These are phyloP conservation scores for Diaporthe aspalathi DNA, from an alignment of 2,329 filamentous ascomycete genomes.

Conservation along the genomic window DNA sequence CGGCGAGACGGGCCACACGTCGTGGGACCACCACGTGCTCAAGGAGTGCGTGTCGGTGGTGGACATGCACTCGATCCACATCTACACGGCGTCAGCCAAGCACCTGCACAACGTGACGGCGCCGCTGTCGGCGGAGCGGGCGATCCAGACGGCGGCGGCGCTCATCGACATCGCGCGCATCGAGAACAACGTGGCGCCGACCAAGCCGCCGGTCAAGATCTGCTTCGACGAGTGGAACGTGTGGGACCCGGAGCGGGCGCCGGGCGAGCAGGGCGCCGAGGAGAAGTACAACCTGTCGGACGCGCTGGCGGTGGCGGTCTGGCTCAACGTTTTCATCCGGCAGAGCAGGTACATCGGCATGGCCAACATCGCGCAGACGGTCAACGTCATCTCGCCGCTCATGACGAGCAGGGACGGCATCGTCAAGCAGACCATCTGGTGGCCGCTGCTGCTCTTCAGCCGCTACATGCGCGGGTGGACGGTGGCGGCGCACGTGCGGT, in stretches of 20 bases:
- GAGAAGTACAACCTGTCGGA: constrained; percentile 81
- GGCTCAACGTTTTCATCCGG: constrained; percentile 81
- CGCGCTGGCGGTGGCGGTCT: constrained; percentile 78
- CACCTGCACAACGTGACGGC: constrained; percentile 67
- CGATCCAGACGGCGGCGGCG: constrained; percentile 75
- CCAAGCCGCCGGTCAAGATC: constrained; percentile 73
- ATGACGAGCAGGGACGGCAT: constrained; percentile 76
- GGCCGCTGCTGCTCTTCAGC: constrained; percentile 76
- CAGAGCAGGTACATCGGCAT: constrained; percentile 79
- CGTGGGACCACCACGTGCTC: constrained; percentile 80
- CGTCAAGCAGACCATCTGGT: constrained; percentile 80
- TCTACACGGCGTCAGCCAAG: constrained; percentile 74
- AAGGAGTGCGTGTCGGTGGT: constrained; percentile 75
- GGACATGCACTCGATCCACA: constrained; percentile 85
- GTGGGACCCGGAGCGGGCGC: constrained; percentile 79
- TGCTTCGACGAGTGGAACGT: constrained; percentile 91
- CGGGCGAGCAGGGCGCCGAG: constrained; percentile 78
- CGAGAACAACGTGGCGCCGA: constrained; percentile 70
- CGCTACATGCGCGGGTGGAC: constrained; percentile 80
- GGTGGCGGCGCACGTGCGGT: constrained; percentile 73
- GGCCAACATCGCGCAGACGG: constrained; percentile 82
- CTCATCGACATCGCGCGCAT: constrained; percentile 80
- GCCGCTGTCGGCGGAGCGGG: constrained; percentile 76
- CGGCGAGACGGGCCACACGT: constrained; percentile 74
- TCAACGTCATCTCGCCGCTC: constrained; percentile 82